Percentiles rank a stretch among this genome's conserved stretches.
These are phyloP conservation scores for Salicornia ramosissima DNA, from an alignment of 148 eudicot species.

Conservation along the genomic window DNA sequence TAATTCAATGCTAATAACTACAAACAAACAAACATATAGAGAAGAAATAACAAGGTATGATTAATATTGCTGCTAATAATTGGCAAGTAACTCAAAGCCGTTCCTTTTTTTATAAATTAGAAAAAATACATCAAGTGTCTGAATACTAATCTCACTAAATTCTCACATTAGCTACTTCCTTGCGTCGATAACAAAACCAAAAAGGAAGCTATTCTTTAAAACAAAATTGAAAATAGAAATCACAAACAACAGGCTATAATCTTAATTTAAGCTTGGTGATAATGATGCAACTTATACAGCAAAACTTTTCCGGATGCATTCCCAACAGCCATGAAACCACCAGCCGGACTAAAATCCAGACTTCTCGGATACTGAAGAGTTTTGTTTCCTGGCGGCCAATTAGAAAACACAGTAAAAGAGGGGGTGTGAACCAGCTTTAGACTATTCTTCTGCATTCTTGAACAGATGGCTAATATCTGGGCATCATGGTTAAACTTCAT, in stretches of 20 bases:
- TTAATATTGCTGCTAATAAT: background rate
- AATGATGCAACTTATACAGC: conserved; percentile 77
- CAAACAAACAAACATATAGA: background rate
- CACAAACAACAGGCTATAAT: background rate
- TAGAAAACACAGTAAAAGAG: conserved; percentile 77
- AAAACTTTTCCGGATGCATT: conserved; percentile 75
- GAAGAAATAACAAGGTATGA: background rate
- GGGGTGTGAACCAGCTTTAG: conserved; percentile 81
- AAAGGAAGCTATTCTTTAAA: conserved; percentile 1
- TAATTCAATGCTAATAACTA: background rate
- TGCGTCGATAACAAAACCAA: background rate
- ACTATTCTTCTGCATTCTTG: conserved; percentile 65
- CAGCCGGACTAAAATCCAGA: conserved; percentile 83
- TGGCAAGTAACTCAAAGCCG: background rate
- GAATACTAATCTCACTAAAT: background rate
- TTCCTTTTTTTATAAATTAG: no score
- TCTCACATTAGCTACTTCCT: background rate
- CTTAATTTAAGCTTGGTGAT: conserved; percentile 56
- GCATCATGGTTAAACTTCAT: conserved; percentile 85
- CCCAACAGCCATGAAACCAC: conserved; percentile 92
- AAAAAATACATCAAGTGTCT: background rate
- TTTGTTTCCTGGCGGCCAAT: conserved; percentile 68
- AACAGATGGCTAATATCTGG: conserved; percentile 76
- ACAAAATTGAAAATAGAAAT: background rate
- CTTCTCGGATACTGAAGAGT: conserved; percentile 47